Evolutionary conservation across 108 stramenopile species (phyloP), one percentile per base, ranked within the genome.

Genomic region (Seminavis robusta): DNA sequence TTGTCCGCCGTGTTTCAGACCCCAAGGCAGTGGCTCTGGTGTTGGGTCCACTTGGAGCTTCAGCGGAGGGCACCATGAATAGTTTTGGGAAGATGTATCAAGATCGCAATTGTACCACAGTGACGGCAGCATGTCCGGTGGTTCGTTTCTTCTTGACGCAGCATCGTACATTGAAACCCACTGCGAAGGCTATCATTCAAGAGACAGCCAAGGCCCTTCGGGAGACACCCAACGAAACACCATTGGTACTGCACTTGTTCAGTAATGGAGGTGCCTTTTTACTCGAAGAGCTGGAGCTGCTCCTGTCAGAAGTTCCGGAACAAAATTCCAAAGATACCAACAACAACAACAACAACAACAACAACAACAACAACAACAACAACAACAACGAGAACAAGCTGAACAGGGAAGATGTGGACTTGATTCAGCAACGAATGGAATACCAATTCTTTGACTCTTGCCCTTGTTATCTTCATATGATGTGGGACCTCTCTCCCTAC

Each of bases 251-350:
- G n/a, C 56, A 58, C 24, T 6, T 46, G 7, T 46, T 58, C 24
- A 58, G 56, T 47, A 58, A 58, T 24, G 56, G 56, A 20, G 56
- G 56, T 20, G 56, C 56, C 4, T 58, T 58, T 51, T n/a, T 58
- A 7, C 13, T 58, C 17, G 46, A 58, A 52, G 44, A 58, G 23
- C 13, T 58, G 46, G 44, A 58, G 19, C n/a, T 47, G 20, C 20
- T 58, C 44, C 24, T 58, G 21, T 11, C 11, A 8, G 11, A 51
- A n/a, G n/a, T n/a, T n/a, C n/a, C n/a, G n/a, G 9, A 13, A 13
- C 9, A 37, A 13, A 13, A 37, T 10, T 37, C 36, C 11, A 10
- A 37, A 37, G 10, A 10, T 10, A 37, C 36, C 36, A 13, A 13
- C 13, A 13, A 10, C 13, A 13, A 13, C 23, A 16, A 51, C 11